Percentiles rank a stretch among this genome's conserved stretches.
phyloP scores from a whole-genome alignment of 2,329 filamentous ascomycete genomes.

The Alternaria arborescens region DNA sequence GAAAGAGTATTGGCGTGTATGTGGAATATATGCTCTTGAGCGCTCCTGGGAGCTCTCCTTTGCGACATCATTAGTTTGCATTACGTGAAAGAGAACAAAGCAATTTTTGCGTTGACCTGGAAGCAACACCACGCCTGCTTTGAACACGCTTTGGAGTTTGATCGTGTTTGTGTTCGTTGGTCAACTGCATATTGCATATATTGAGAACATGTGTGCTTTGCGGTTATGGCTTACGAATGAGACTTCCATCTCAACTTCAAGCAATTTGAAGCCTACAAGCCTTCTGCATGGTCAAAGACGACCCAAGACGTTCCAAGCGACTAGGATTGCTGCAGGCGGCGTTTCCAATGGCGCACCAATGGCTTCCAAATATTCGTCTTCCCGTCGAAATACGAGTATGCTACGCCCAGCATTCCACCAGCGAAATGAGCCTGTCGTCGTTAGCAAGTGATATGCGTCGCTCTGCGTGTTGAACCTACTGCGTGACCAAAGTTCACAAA shows the following conservation, averaged over 20 bases:
- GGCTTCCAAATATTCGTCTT: conserved; percentile 47
- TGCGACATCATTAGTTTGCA: not conserved
- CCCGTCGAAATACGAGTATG: conserved; percentile 46
- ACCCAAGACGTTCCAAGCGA: not conserved
- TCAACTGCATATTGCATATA: not conserved
- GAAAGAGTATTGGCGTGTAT: not conserved
- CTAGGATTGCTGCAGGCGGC: conserved; percentile 22
- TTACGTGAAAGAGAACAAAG: not conserved
- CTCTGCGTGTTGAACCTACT: conserved; percentile 30
- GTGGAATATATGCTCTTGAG: not conserved
- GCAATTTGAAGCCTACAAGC: not conserved
- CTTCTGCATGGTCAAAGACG: not conserved
- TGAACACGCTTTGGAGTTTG: not conserved
- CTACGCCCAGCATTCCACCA: conserved; percentile 40
- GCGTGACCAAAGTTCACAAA: conserved; percentile 46
- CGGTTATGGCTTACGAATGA: not conserved
- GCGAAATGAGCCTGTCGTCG: conserved; percentile 43
- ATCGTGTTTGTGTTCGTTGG: not conserved
- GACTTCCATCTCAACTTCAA: not conserved
- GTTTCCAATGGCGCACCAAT: conserved; percentile 41
- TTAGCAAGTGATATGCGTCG: conserved; percentile 16
- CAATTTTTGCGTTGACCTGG: not conserved
- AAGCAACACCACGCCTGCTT: not conserved
- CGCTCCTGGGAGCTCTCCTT: not conserved
- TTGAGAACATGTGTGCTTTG: not conserved